Conservation (phyloP, 1,284 basidiomycete species). For the Apiotrichum sp. region DNA sequence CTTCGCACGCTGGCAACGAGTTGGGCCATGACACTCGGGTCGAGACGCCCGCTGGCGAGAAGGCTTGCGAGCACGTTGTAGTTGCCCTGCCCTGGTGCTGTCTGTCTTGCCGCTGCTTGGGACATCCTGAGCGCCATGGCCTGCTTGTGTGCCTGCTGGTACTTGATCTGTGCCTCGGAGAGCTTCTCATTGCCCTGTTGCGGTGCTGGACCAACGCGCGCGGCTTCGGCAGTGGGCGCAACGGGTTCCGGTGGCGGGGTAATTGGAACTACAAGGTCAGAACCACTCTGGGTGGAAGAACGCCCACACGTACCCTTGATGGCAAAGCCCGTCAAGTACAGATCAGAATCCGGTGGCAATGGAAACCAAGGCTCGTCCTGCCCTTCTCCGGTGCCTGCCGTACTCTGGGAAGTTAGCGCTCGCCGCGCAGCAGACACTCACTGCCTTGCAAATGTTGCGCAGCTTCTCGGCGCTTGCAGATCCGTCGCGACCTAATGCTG, state of each 20-base stretch:
- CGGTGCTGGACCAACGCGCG: neutral
- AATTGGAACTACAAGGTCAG: neutral
- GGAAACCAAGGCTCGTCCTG: slow-evolving; percentile 13
- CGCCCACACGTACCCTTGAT: slow-evolving; percentile 5
- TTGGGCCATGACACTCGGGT: slow-evolving; percentile 17
- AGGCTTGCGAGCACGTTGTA: slow-evolving; percentile 10
- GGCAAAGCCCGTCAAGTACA: slow-evolving; percentile 11
- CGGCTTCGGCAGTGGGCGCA: neutral
- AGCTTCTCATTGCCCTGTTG: neutral
- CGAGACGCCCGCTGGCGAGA: slow-evolving; percentile 11
- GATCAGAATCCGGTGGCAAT: slow-evolving; percentile 9
- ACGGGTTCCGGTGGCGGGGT: neutral
- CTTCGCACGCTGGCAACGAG: slow-evolving; percentile 10
- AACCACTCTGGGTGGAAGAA: too few relatives aligned
- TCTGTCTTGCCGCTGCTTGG: slow-evolving; percentile 7
- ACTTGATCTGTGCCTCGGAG: slow-evolving; percentile 20
- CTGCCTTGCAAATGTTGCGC: slow-evolving; percentile 18
- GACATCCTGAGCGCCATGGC: slow-evolving; percentile 19
- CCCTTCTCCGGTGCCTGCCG: neutral
- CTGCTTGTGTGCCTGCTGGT: slow-evolving; percentile 19
- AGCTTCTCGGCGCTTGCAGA: slow-evolving; percentile 14
- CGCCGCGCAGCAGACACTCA: neutral
- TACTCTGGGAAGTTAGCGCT: neutral
- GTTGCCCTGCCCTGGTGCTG: slow-evolving; percentile 2
- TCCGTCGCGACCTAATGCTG: slow-evolving; percentile 9